Base-by-base conservation (phyloP, 352 stramenopile genomes). In the Globisporangium recalcitrans region DNA sequence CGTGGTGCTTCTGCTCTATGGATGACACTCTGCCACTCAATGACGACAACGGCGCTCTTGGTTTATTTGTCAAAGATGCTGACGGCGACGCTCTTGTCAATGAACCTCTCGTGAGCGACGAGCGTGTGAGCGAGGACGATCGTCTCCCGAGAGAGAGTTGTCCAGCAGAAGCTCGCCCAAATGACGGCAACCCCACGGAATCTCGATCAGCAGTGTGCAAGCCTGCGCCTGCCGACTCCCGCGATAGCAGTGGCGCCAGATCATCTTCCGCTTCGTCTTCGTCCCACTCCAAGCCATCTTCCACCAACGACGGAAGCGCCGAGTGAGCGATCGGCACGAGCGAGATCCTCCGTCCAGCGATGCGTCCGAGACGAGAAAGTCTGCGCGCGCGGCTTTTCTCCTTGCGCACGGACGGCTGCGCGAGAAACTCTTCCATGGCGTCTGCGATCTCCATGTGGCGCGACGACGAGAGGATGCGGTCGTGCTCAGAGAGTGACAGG, bases 371-470 rank as follows among this genome's bases (percentile, higher is more conserved):
- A 16, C 82, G 78, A 40, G 84, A 90, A 6, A 88, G 63, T 2
- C 84, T 65, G 14, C 80, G 73, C 11, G 84, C 84, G 19, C 85
- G 68, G 31, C 79, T 84, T 46, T 79, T 80, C 21, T 85, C 75
- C 58, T 85, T 81, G 52, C 82, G 74, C 40, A 75, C 34, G 3
- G 82, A 93, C 34, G 80, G 73, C 34, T 85, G 71, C 16, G 84
- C 79, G 24, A 93, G 65, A 42, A 87, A 67, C 36, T 82, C 71
- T 57, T 93, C 84, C 78, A 93, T 90, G 2, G 84, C 84, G 44
- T 91, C 77, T 26, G 84, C 80, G 52, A 93, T 89, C 38, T 77
- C 70, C 59, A 75, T 73, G 63, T 90, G 84, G 22, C 77, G 75
- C 14, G 66, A 70, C 7, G 80, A 88, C 26, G 82, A 89, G 36